Conservation (phyloP, 2,329 filamentous ascomycete species). For the Aspergillus sp. region DNA sequence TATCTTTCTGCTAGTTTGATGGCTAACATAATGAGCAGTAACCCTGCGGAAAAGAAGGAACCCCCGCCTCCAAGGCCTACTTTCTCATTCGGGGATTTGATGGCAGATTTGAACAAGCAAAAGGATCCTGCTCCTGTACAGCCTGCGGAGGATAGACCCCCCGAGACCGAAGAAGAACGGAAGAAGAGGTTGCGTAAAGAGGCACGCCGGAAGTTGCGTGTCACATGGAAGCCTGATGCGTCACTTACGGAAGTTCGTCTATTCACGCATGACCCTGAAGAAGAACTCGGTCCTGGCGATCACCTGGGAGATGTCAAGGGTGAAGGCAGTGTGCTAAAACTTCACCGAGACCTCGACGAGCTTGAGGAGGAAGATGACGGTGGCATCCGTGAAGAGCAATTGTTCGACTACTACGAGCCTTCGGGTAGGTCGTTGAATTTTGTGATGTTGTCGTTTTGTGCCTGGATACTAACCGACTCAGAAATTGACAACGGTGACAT, state of each 20-base stretch:
- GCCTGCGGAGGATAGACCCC: slow-evolving; percentile 53
- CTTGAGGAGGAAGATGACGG: slow-evolving; percentile 62
- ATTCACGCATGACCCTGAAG: slow-evolving; percentile 65
- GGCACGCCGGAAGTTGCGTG: slow-evolving; percentile 60
- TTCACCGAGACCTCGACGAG: slow-evolving; percentile 57
- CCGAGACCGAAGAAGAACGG: slow-evolving; percentile 62
- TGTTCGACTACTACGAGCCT: slow-evolving; percentile 36
- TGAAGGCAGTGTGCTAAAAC: slow-evolving; percentile 54
- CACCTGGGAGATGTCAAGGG: slow-evolving; percentile 62
- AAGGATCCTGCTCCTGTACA: slow-evolving; percentile 57
- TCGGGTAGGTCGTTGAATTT: slow-evolving; percentile 31
- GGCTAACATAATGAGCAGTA: slow-evolving; percentile 28
- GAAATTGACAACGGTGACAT: slow-evolving; percentile 45
- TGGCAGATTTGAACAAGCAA: slow-evolving; percentile 56
- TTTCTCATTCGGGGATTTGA: slow-evolving; percentile 52
- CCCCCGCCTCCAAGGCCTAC: slow-evolving; percentile 40
- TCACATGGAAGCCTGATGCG: slow-evolving; percentile 61
- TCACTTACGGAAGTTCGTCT: slow-evolving; percentile 58
- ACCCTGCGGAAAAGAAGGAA: slow-evolving; percentile 39
- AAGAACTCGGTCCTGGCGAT: slow-evolving; percentile 61
- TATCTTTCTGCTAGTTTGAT: background rate
- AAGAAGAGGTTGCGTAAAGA: slow-evolving; percentile 63
- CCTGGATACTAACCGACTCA: slow-evolving; percentile 18
- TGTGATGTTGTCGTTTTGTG: background rate
- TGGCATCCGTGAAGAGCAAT: slow-evolving; percentile 44